Percentiles rank a stretch among this genome's conserved stretches.
phyloP scores from a whole-genome alignment of 2,329 filamentous ascomycete species.

The Apiospora aurea region DNA sequence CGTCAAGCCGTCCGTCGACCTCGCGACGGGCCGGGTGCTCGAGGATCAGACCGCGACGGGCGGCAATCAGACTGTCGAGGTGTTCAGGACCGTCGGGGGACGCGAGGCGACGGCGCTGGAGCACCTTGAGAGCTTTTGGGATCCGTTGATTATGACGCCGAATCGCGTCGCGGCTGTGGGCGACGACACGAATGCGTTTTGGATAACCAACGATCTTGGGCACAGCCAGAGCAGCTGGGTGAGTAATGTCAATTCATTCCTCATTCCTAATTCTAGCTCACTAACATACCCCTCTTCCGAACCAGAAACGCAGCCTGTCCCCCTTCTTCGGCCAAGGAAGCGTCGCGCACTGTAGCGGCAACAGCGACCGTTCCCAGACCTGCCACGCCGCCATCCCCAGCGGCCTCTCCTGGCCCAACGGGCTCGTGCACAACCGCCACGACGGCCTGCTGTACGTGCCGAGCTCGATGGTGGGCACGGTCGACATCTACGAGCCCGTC shows the following conservation, averaged over 20 bases:
- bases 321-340: slow-evolving; percentile 38
- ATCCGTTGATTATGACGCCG: slow-evolving; percentile 34
- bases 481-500: slow-evolving; percentile 28
- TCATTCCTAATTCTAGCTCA: neutral
- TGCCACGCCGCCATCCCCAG: slow-evolving; percentile 35
- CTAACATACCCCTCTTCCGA: neutral
- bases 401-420: slow-evolving; percentile 42
- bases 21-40: slow-evolving; percentile 30
- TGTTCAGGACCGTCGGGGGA: slow-evolving; percentile 28
- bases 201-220: slow-evolving; percentile 38
- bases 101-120: slow-evolving; percentile 30
- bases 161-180: slow-evolving; percentile 36
- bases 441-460: slow-evolving; percentile 44
- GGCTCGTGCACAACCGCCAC: slow-evolving; percentile 35
- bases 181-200: slow-evolving; percentile 32
- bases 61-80: slow-evolving; percentile 33
- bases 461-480: slow-evolving; percentile 32
- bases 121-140: slow-evolving; percentile 36
- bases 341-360: slow-evolving; percentile 38
- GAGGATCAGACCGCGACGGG: slow-evolving; percentile 29
- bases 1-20: slow-evolving; percentile 37
- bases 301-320: slow-evolving; percentile 32
- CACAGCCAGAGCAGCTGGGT: slow-evolving; percentile 33
- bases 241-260: slow-evolving; percentile 9
- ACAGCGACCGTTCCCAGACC: neutral